These are phyloP conservation scores for Hortiboletus campestris DNA, from an alignment of 768 basidiomycete genomes.

Conservation along the genomic window DNA sequence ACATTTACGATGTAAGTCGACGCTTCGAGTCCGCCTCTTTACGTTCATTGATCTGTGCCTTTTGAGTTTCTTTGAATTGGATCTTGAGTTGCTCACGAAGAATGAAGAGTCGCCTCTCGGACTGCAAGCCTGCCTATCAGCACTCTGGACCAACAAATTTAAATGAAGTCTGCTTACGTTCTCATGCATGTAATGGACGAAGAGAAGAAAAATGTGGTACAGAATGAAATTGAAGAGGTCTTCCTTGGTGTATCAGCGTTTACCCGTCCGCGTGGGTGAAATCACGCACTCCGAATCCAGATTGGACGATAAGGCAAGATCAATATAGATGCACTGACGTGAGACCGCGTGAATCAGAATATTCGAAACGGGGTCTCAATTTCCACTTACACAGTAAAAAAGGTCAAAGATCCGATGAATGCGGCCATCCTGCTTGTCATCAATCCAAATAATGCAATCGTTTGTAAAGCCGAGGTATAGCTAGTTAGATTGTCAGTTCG, in stretches of 20 bases:
- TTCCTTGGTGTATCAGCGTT: constrained; percentile 24
- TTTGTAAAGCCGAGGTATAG: constrained; percentile 41
- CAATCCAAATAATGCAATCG: constrained; percentile 70
- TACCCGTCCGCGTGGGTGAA: background rate
- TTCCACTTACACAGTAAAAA: constrained; percentile 50
- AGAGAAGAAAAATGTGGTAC: constrained; percentile 82
- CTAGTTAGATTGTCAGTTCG: constrained; percentile 12
- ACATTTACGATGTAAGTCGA: constrained; percentile 70
- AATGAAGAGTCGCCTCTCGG: constrained; percentile 65
- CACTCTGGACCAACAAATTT: background rate
- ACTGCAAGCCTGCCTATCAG: constrained; percentile 11
- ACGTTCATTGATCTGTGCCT: constrained; percentile 73
- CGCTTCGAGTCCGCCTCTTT: constrained; percentile 79
- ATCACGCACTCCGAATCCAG: constrained; percentile 39
- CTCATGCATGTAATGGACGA: constrained; percentile 68
- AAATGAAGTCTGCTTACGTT: constrained; percentile 37
- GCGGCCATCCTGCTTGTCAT: constrained; percentile 67
- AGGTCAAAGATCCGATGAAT: constrained; percentile 52
- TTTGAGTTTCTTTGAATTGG: constrained; percentile 67
- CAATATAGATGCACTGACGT: constrained; percentile 32
- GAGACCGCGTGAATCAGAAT: constrained; percentile 19
- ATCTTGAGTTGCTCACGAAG: constrained; percentile 74
- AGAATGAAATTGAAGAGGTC: constrained; percentile 69
- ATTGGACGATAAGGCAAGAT: constrained; percentile 38
- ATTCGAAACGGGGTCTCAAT: background rate